Base-by-base conservation (phyloP, 192 early-diverging fungal genomes). In the Backusella tarrabulga region DNA sequence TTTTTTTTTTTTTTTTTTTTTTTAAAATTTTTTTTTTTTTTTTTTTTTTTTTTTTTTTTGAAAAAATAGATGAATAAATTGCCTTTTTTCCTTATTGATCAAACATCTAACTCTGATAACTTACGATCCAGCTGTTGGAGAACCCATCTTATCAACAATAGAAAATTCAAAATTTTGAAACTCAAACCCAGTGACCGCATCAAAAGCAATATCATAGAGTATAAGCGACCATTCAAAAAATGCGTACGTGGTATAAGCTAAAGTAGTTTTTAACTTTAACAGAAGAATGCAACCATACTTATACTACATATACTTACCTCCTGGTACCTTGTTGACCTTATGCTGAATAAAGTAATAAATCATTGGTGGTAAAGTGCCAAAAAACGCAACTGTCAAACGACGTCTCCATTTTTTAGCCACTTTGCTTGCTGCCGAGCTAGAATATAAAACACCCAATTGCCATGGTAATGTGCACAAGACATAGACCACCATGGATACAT, bases 201-300 rank as follows among this genome's bases (percentile, higher is more conserved):
- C 93, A 76, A 91, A 94, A 77, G 88, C 86, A 19, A 95, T 89
- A 74, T 92, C 91, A 50, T 93, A 92, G 14, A 92, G 29, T 56
- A 95, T 95, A 26, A 95, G 79, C 6, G 91, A 87, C 93, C 93
- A 95, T 77, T 94, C 93, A 75, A 94, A 95, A 84, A 94, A 94
- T 40, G 92, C 91, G 74, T 95, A 95, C 42, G 81, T 87, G 23
- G 91, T 93, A 75, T 95, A 93, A 1, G 94, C 94, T 83, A 79
- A 19, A 74, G 21, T 6, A 66, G n/a, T 1, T 11, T 19, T 8
- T 40, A 19, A 7, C 6, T 38, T 42, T 32, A 32, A 52, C 56
- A 63, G 63, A 40, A 14, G 5, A 12, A 56, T 23, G 7, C n/a
- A 19, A 35, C 29, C 50, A 15, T 34, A 11, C 0, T 34, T 4